These are phyloP conservation scores for Trichoderma aggressivum DNA, from an alignment of 2,329 filamentous ascomycete species.

Conservation along the genomic window DNA sequence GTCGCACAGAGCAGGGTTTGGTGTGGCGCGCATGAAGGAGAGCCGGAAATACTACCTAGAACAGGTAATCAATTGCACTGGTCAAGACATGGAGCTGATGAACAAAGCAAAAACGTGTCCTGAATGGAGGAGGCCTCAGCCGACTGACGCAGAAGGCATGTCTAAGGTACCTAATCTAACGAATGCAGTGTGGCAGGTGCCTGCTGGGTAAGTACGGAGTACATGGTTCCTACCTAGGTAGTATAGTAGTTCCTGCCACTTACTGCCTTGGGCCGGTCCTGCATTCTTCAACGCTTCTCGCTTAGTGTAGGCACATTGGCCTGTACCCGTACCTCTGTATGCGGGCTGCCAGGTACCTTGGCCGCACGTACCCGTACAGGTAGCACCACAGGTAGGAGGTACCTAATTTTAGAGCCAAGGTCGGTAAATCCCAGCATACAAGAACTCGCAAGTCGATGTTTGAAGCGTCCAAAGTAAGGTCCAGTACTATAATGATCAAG, in stretches of 20 bases:
- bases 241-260: neutral
- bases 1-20: neutral
- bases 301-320: neutral
- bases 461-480: neutral
- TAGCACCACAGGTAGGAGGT: no score
- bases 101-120: conserved; percentile 5
- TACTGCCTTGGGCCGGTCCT: neutral
- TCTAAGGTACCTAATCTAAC: neutral
- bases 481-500: neutral
- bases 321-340: neutral
- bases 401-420: neutral
- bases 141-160: neutral
- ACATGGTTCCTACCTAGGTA: no score
- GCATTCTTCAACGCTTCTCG: neutral
- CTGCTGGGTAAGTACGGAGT: neutral
- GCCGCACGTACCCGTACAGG: neutral
- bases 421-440: neutral
- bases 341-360: neutral
- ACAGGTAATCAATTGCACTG: conserved; percentile 6
- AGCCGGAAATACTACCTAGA: conserved; percentile 10
- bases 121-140: conserved; percentile 5
- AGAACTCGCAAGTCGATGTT: neutral
- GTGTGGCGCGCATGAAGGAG: conserved; percentile 10
- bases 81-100: neutral
- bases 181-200: neutral